These are phyloP conservation scores for Colletotrichum higginsianum DNA, from an alignment of 2,329 filamentous ascomycete genomes.

Conservation along the genomic window DNA sequence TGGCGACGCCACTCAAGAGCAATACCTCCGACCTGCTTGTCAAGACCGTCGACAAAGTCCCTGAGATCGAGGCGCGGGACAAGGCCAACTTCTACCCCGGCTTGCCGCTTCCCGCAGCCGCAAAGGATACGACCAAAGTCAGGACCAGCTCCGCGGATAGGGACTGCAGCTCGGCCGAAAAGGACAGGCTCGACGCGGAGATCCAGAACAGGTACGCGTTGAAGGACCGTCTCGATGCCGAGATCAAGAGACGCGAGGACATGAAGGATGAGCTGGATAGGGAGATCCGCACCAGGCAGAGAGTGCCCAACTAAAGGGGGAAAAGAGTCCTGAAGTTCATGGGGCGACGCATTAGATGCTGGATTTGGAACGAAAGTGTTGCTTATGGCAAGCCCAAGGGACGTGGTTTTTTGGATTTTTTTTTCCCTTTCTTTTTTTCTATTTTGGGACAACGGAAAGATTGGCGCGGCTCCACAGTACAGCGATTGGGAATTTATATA, in stretches of 20 bases:
- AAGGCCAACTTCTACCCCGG: background rate
- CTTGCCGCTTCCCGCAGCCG: background rate
- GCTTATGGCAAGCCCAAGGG: no score
- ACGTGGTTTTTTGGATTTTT: no score
- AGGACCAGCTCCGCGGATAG: no score
- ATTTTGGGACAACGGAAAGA: no score
- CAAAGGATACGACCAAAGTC: background rate
- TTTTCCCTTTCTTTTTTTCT: no score
- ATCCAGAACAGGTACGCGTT: constrained; percentile 47
- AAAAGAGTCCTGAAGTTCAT: background rate
- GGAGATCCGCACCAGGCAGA: constrained; percentile 19
- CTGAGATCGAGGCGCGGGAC: constrained; percentile 4
- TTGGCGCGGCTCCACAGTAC: no score
- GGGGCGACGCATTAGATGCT: background rate
- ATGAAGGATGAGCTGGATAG: constrained; percentile 26
- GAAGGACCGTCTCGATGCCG: constrained; percentile 46
- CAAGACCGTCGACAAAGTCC: background rate
- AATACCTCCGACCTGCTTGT: background rate
- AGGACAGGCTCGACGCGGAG: constrained; percentile 44
- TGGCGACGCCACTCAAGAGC: constrained; percentile 4
- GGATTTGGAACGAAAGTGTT: no score
- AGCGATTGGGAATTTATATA: no score
- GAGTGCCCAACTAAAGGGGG: background rate
- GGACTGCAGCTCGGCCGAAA: constrained; percentile 5
- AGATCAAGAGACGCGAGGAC: constrained; percentile 25